Evolutionary conservation across 129 eudicot species (phyloP).

Genomic region (Gnaphalium uliginosum): DNA sequence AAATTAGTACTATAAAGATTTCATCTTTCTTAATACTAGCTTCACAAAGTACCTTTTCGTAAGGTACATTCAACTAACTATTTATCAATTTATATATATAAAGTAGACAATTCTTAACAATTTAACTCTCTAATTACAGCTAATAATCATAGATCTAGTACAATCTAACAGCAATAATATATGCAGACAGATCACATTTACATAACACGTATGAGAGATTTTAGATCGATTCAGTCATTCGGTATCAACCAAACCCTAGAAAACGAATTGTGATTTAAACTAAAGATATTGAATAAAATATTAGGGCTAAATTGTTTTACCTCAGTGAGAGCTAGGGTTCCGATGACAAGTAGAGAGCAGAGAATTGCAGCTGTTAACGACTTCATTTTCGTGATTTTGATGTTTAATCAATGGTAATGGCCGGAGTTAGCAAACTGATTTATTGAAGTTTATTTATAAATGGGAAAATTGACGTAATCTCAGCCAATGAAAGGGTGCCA

Average conservation of each 20-base stretch:
- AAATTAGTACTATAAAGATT: not conserved
- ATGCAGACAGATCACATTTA: constrained; percentile 1
- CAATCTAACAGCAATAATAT: not conserved
- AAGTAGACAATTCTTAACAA: not conserved
- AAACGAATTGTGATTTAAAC: constrained; percentile 5
- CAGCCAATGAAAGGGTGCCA: constrained; percentile 13
- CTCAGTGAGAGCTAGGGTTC: constrained; percentile 54
- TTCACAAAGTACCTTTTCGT: not conserved
- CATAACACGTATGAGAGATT: not conserved
- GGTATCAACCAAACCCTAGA: constrained; percentile 17
- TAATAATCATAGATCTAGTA: not conserved
- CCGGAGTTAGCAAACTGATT: constrained; percentile 23
- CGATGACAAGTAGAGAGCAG: constrained; percentile 46
- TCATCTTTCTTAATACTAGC: not conserved
- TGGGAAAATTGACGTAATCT: constrained; percentile 12
- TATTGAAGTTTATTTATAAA: constrained; percentile 18
- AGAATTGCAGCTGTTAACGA: constrained; percentile 32
- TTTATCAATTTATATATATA: not conserved
- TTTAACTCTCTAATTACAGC: not conserved
- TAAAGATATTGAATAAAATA: not conserved
- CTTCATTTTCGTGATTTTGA: constrained; percentile 27
- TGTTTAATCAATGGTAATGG: not conserved
- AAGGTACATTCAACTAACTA: no score
- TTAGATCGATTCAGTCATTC: constrained; percentile 7
- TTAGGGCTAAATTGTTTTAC: constrained; percentile 12